phyloP scores from a whole-genome alignment of 306 rosid species.

The Cucurbita moschata region DNA sequence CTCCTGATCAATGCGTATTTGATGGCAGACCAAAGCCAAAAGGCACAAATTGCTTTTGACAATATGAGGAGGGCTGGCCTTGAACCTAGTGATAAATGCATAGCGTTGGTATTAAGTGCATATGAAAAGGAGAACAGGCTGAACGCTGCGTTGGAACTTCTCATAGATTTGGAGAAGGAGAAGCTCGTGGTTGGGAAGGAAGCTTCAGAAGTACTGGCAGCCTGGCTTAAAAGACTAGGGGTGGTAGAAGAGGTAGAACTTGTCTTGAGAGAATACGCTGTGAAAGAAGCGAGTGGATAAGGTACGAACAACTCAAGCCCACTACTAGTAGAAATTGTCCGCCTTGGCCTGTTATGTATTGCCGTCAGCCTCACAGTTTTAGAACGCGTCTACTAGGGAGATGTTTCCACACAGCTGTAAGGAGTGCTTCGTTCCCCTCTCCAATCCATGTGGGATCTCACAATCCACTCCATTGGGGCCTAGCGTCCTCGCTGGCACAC shows the following conservation, averaged over 20 bases:
- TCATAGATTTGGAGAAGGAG: constrained; percentile 56
- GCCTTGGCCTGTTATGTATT: too few species aligned
- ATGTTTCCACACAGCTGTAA: too few species aligned
- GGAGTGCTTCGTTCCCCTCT: too few species aligned
- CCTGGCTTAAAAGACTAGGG: constrained; percentile 68
- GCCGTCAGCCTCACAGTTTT: too few species aligned
- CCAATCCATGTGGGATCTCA: too few species aligned
- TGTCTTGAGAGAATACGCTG: constrained; percentile 52
- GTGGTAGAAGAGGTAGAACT: constrained; percentile 70
- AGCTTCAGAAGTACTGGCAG: constrained; percentile 49
- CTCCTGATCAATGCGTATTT: constrained; percentile 57
- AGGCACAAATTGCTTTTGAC: constrained; percentile 50
- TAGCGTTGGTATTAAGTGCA: constrained; percentile 49
- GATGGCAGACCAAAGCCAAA: constrained; percentile 41
- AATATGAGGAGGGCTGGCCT: constrained; percentile 70
- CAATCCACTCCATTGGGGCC: too few species aligned
- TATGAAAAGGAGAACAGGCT: constrained; percentile 58
- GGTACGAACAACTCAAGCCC: background rate
- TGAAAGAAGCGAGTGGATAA: constrained; percentile 8
- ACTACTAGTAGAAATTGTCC: too few species aligned
- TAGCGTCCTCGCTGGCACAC: too few species aligned
- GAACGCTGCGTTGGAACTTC: constrained; percentile 43
- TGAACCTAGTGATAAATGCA: constrained; percentile 55
- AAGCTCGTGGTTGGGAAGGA: constrained; percentile 55
- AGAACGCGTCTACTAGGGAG: too few species aligned